phyloP scores from a whole-genome alignment of 202 grass and related monocot species.

The Schoenoplectus tabernaemontani region DNA sequence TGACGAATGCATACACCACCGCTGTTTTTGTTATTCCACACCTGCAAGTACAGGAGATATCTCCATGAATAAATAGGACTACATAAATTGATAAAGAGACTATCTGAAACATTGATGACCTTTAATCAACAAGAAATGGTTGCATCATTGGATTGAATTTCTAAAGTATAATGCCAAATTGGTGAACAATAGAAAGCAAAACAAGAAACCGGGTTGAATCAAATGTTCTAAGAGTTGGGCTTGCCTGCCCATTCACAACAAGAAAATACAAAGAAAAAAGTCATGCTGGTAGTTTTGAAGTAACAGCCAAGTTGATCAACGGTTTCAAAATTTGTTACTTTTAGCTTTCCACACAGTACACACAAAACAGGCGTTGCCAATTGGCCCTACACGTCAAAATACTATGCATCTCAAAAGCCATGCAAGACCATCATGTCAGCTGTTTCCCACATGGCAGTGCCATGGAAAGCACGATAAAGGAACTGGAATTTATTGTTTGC shows the following conservation, averaged over 20 bases:
- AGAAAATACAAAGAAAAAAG: neutral
- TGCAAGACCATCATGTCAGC: neutral
- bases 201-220: neutral
- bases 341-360: neutral
- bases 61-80: slow-evolving; percentile 23
- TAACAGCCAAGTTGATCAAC: neutral
- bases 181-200: neutral
- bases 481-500: neutral
- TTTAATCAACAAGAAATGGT: neutral
- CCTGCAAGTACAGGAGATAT: slow-evolving; percentile 27
- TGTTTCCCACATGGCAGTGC: neutral
- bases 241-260: neutral
- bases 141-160: neutral
- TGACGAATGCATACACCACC: slow-evolving; percentile 16
- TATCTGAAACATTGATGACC: neutral
- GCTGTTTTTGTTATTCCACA: slow-evolving; percentile 5
- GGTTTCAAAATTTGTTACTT: neutral
- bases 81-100: slow-evolving; percentile 2
- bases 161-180: neutral
- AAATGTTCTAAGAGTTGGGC: neutral
- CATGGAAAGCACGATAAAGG: neutral
- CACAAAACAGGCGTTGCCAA: neutral
- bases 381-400: neutral
- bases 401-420: neutral
- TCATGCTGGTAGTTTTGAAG: neutral